Evolutionary conservation across 2,329 filamentous ascomycete genomes (phyloP), one percentile per base, ranked within the genome.

Genomic region (Hypoxylon sp.): DNA sequence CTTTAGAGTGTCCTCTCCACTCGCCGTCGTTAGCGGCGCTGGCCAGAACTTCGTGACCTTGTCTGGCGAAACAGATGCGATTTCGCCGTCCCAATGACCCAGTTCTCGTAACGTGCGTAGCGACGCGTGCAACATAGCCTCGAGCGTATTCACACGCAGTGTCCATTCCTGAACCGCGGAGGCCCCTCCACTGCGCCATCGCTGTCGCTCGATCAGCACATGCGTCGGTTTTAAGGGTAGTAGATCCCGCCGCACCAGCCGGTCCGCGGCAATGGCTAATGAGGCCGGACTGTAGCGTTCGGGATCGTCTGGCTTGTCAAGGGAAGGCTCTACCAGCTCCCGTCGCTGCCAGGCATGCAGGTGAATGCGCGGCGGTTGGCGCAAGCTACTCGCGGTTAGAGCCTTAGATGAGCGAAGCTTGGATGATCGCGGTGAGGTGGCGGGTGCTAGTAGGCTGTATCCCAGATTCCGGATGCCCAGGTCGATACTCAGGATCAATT

Each of bases 401-500:
- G 31, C 27, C 67, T 63, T 37, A 63, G 51, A 70, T 75, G 32
- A 37, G 32, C 11, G 32, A 15, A 13, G 32, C 67, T 62, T 32
- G 64, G 51, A 70, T 75, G 17, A 80, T 32, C 21, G 11, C 1
- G 46, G 21, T 44, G 59, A 6, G 13, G 15, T 32, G 10, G 68
- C 74, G 3, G 65, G 62, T 6, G 74, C 71, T 29, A 92, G 78
- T 67, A 93, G 84, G 70, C 91, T 92, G 76, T 89, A 93, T 0
- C 92, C 93, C 3, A 97, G 82, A 77, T 97, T 97, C 47, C 88
- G 89, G 71, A 97, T 92, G 3, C 93, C 93, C 88, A 96, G 91
- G 78, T 97, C 93, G 68, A 97, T 91, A 76, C 92, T 94, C 35
- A 96, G 79, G 24, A 96, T 84, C 84, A 72, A 82, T 65, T 48